A percentile compares a stretch with the other conserved stretches of the same genome.
Conservation (phyloP, 2,329 filamentous ascomycete species). For the Raffaelea arxii region DNA sequence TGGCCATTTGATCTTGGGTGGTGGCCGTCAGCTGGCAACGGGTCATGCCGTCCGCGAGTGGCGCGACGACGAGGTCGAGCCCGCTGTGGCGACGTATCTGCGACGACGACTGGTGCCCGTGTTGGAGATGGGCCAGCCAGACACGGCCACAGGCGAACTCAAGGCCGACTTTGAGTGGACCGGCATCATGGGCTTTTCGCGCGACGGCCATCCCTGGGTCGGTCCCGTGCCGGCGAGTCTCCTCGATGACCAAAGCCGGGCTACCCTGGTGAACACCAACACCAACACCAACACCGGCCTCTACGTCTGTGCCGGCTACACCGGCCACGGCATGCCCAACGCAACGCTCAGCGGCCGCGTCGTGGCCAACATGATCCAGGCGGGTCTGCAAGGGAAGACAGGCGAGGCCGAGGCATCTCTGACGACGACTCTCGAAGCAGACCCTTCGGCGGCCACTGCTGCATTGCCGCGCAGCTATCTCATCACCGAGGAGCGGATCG, state of each 20-base stretch:
- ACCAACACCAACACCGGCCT: conserved; percentile 37
- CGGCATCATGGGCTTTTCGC: conserved; percentile 68
- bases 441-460: conserved; percentile 20
- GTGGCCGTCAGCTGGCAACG: conserved; percentile 49
- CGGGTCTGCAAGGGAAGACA: background rate
- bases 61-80: conserved; percentile 24
- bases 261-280: background rate
- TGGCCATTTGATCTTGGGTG: conserved; percentile 60
- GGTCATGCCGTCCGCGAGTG: conserved; percentile 31
- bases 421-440: background rate
- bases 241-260: background rate
- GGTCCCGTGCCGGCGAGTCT: conserved; percentile 48
- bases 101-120: conserved; percentile 30
- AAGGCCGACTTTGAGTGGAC: conserved; percentile 58
- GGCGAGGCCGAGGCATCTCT: too few relatives aligned
- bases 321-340: conserved; percentile 70
- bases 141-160: conserved; percentile 27
- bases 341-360: conserved; percentile 57
- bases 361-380: conserved; percentile 47
- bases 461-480: conserved; percentile 9
- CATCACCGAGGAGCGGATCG: conserved; percentile 9
- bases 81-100: conserved; percentile 44
- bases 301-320: conserved; percentile 58
- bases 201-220: conserved; percentile 61
- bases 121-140: conserved; percentile 27